Percentiles rank a stretch among this genome's conserved stretches.
These are phyloP conservation scores for Fusarium newnesense DNA, from an alignment of 2,329 filamentous ascomycete genomes.

Conservation along the genomic window DNA sequence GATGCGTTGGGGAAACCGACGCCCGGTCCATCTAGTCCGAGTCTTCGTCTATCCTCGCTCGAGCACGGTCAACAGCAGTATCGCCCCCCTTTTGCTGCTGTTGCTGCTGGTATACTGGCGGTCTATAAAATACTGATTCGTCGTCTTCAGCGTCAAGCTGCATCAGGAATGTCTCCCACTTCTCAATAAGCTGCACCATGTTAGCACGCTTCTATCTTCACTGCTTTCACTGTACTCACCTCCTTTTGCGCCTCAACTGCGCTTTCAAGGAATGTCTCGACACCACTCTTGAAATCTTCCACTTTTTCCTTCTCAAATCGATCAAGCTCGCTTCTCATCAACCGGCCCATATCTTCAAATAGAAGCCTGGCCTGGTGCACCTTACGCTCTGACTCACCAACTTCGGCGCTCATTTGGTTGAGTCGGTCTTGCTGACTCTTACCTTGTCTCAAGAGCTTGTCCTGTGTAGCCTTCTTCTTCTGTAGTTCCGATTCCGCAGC, in stretches of 20 bases:
- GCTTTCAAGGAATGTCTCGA: conserved; percentile 97
- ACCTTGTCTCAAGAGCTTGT: conserved; percentile 94
- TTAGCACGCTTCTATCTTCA: conserved; percentile 30
- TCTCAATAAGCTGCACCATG: conserved; percentile 71
- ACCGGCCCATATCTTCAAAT: conserved; percentile 96
- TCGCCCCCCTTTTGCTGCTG: conserved; percentile 62
- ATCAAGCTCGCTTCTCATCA: conserved; percentile 92
- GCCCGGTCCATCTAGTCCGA: conserved; percentile 59
- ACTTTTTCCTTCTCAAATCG: conserved; percentile 97
- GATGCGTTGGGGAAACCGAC: conserved; percentile 11
- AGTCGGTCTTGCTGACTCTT: conserved; percentile 96
- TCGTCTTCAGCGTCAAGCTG: conserved; percentile 95
- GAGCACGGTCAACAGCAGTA: conserved; percentile 69
- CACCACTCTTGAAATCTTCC: conserved; percentile 97
- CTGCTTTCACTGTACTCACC: conserved; percentile 62
- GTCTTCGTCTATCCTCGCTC: conserved; percentile 69
- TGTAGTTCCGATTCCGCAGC: conserved; percentile 87
- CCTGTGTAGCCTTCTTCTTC: conserved; percentile 88
- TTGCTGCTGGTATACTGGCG: conserved; percentile 66
- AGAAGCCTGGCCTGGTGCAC: conserved; percentile 89
- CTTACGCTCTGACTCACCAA: conserved; percentile 92
- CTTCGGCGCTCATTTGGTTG: conserved; percentile 91
- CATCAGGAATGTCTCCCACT: conserved; percentile 98
- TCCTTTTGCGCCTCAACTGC: conserved; percentile 99
- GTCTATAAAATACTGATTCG: conserved; percentile 73